Evolutionary conservation across 1,139 yeast species (phyloP).

Genomic region (Cylindricascospora bacillispora): DNA sequence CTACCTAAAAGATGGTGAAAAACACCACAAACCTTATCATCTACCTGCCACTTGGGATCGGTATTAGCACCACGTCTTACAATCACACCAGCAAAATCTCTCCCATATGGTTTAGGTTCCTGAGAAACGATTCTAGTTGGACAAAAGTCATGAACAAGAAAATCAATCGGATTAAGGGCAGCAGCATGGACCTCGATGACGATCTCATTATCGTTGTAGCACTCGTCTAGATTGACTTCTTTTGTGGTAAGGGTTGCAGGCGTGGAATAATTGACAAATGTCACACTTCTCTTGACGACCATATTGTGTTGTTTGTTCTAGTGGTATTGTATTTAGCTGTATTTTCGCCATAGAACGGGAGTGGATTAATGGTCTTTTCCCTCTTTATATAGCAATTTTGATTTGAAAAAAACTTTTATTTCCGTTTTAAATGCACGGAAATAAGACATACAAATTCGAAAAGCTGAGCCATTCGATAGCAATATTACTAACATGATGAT

Average conservation of each 20-base stretch:
- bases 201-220: constrained; percentile 16
- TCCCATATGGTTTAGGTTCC: constrained; percentile 14
- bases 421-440: too few relatives aligned
- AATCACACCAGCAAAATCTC: constrained; percentile 22
- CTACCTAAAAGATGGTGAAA: constrained; percentile 11
- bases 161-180: constrained; percentile 22
- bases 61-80: constrained; percentile 17
- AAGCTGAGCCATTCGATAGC: too few relatives aligned
- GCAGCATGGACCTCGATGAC: constrained; percentile 21
- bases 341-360: too few relatives aligned
- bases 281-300: constrained; percentile 13
- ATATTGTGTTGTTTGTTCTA: too few relatives aligned
- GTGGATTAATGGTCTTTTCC: too few relatives aligned
- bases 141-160: constrained; percentile 8
- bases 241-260: constrained; percentile 9
- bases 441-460: too few relatives aligned
- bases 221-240: constrained; percentile 16
- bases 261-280: constrained; percentile 10
- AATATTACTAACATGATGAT: too few relatives aligned
- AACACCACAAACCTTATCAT: constrained; percentile 18
- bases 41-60: constrained; percentile 14
- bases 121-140: constrained; percentile 7
- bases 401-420: too few relatives aligned
- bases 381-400: too few relatives aligned
- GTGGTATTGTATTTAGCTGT: too few relatives aligned